A percentile compares a stretch with the other conserved stretches of the same genome.
Evolutionary conservation across 495 filamentous ascomycete genomes (phyloP).

Genomic region (Xylaria cubensis): DNA sequence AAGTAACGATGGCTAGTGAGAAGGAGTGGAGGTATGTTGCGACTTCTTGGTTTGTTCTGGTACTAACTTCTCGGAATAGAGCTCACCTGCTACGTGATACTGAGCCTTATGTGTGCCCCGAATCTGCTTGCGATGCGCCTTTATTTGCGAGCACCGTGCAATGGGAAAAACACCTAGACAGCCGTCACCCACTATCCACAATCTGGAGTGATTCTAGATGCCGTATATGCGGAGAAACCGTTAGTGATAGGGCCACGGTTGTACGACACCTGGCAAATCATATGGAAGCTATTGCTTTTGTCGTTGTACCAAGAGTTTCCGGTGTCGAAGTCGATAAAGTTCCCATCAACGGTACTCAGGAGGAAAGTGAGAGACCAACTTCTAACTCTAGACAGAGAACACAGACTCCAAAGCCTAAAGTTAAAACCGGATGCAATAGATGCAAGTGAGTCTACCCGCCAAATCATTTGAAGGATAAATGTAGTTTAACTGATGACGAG

Average conservation of each 20-base stretch:
- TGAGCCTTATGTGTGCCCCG: slow-evolving; percentile 9
- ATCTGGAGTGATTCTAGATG: slow-evolving; percentile 15
- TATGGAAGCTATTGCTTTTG: slow-evolving; percentile 8
- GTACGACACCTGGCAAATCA: neutral
- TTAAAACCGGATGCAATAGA: neutral
- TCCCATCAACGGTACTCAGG: neutral
- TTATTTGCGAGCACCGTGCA: neutral
- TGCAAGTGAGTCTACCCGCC: slow-evolving; percentile 6
- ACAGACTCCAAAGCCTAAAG: neutral
- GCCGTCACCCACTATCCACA: neutral
- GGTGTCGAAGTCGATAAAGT: neutral
- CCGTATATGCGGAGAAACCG: slow-evolving; percentile 5
- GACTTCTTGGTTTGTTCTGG: neutral
- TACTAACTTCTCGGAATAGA: neutral
- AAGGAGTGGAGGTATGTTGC: slow-evolving; percentile 5
- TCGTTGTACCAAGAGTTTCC: neutral
- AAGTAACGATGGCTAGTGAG: neutral
- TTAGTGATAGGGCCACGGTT: neutral
- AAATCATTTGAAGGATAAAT: neutral
- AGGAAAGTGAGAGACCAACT: neutral
- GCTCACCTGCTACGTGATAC: neutral
- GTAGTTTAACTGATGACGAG: neutral
- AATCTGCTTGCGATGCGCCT: slow-evolving; percentile 3
- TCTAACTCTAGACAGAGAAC: neutral
- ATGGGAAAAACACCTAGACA: neutral